Base-by-base conservation (phyloP, 768 basidiomycete genomes). In the Hysterangium stoloniferum region DNA sequence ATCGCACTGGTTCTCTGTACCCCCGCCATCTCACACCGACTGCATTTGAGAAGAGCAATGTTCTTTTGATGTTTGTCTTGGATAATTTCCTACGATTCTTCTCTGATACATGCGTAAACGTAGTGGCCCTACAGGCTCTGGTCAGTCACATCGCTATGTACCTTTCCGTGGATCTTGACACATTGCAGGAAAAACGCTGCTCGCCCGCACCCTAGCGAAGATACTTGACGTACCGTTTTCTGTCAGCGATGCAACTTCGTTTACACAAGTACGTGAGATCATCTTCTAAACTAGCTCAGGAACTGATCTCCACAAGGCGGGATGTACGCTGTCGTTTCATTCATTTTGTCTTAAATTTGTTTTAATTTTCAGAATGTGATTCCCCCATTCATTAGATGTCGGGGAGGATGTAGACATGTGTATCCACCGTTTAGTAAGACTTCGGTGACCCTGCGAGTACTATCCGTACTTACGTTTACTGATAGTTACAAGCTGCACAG, bases 371-470 rank as follows among this genome's bases (percentile, higher is more conserved):
- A 52, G 13, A 45, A 24, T 1, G 2, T 50, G 33, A 34, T 44
- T 38, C 29, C 58, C 20, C 59, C 53, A 31, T 45, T 28, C 40
- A 45, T 38, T 57, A 92, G 88, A 96, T 68, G 90, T 98, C 40
- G 94, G 94, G 56, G 95, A 96, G 61, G 95, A 98, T 61, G 94
- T 96, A 6, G 95, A 98, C 54, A 85, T 85, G 73, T 84, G 87
- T 37, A 79, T 97, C 22, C 83, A 91, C 52, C 76, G 95, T 52
- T 68, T 97, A 59, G 88, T 85, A 57, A 64, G 73, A 4, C 13
- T 56, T n/a, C n/a, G n/a, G 19, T 24, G 34, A 27, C 34, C 40
- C 35, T 27, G 9, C 33, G 19, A 27, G 11, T 54, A 22, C 24
- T 12, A 8, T 6, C 38, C 29, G 15, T 37, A 42, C 38, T 12